Evolutionary conservation across 495 filamentous ascomycete species (phyloP).

Genomic region (Podospora appendiculata): DNA sequence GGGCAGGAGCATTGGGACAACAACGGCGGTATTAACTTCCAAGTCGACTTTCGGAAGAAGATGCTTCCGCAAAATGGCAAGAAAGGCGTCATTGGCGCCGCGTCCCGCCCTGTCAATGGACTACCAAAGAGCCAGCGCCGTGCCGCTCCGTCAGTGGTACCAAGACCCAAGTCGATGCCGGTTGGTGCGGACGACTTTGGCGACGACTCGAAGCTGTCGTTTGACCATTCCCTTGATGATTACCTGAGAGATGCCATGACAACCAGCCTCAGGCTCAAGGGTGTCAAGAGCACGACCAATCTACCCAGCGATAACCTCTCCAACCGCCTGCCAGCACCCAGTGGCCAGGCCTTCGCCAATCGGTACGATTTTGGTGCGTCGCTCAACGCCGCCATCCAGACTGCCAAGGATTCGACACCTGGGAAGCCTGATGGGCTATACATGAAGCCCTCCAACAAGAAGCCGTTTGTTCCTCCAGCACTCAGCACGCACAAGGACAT

Average conservation of each 20-base stretch:
- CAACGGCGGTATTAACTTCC: slow-evolving; percentile 77
- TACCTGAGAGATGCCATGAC: slow-evolving; percentile 44
- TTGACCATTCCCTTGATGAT: slow-evolving; percentile 48
- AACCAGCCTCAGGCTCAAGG: slow-evolving; percentile 41
- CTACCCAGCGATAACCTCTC: slow-evolving; percentile 42
- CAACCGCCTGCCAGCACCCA: slow-evolving; percentile 44
- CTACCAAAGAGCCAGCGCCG: slow-evolving; percentile 72
- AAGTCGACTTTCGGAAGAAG: slow-evolving; percentile 85
- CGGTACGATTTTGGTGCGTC: slow-evolving; percentile 93
- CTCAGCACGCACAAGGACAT: slow-evolving; percentile 8
- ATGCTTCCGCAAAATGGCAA: slow-evolving; percentile 49
- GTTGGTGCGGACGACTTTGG: slow-evolving; percentile 65
- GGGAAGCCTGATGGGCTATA: slow-evolving; percentile 44
- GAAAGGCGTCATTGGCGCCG: slow-evolving; percentile 38
- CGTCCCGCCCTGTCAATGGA: slow-evolving; percentile 47
- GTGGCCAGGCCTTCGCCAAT: slow-evolving; percentile 74
- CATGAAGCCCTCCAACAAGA: slow-evolving; percentile 37
- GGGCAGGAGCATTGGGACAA: slow-evolving; percentile 95
- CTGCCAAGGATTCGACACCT: slow-evolving; percentile 44
- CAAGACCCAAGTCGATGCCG: slow-evolving; percentile 56
- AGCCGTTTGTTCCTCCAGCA: slow-evolving; percentile 12
- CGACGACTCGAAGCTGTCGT: slow-evolving; percentile 43
- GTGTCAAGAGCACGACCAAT: slow-evolving; percentile 36
- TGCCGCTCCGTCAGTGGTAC: slow-evolving; percentile 34
- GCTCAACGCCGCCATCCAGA: slow-evolving; percentile 72